Base-by-base conservation (phyloP, 768 basidiomycete genomes). In the Obba rivulosa region DNA sequence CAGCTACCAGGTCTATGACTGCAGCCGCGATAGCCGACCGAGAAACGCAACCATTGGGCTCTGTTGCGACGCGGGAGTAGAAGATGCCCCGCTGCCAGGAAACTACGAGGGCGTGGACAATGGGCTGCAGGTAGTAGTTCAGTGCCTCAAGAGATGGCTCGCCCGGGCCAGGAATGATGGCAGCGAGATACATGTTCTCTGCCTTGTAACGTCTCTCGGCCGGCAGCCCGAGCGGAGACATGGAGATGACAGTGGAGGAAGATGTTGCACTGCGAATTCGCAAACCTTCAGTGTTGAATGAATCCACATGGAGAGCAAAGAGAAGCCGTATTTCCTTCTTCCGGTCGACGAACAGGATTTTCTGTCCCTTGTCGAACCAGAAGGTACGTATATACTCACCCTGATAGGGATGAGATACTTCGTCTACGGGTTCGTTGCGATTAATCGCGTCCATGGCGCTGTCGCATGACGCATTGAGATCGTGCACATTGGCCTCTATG, bases 181-280 rank as follows among this genome's bases (percentile, higher is more conserved):
- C 57, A 20, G 42, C 52, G 11, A 56, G 48, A 41, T 60, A 69
- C 49, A 71, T 57, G 45, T 68, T 64, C 50, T 71, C 65, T 0
- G 61, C 56, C 28, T 62, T 57, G 56, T 68, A 67, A 0, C 62
- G 54, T 4, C 67, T 49, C 13, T 62, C 46, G 1, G 51, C 45
- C 1, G 67, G 66, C 4, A 74, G 57, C 38, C 69, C 71, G 2
- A 71, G 53, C 43, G 62, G 63, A 13, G 60, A 58, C 31, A 66
- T 52, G 1, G 63, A 64, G 8, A 71, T 63, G 9, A 70, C 45
- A 3, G 68, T 65, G 10, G 31, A 41, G 1, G 49, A 47, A 3
- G 37, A 21, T 1, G 34, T 8, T 3, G 49, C 18, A 3, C 34
- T 38, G n/a, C 34, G 43, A 8, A 45, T 16, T 13, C 28, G 28